Conservation (phyloP, 169 alveolate genomes). For the Plasmodium relictum region DNA sequence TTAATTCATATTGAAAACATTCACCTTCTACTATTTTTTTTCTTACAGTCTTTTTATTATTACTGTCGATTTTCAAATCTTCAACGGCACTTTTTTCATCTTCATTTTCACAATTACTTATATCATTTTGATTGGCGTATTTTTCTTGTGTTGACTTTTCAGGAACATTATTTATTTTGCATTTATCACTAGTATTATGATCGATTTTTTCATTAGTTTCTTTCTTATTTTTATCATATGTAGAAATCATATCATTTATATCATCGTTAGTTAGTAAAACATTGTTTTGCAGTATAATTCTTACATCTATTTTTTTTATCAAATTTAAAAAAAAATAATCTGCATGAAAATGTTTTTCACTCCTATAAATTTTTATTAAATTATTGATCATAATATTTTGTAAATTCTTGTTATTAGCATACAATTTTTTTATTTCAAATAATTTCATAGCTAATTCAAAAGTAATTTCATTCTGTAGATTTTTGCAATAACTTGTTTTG, state of each 20-base stretch:
- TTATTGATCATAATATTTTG: slow-evolving; percentile 73
- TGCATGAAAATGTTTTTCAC: slow-evolving; percentile 54
- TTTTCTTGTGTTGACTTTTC: not conserved
- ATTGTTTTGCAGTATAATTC: slow-evolving; percentile 54
- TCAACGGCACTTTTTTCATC: not conserved
- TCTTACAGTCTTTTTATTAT: not conserved
- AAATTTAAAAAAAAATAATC: slow-evolving; percentile 32
- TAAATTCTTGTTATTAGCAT: slow-evolving; percentile 21
- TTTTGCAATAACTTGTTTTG: slow-evolving; percentile 46
- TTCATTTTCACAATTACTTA: not conserved
- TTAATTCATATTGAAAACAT: slow-evolving; percentile 33
- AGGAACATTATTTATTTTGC: not conserved
- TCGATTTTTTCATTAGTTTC: not conserved
- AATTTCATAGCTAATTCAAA: slow-evolving; percentile 71
- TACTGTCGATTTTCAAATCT: not conserved
- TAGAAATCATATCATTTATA: slow-evolving; percentile 24
- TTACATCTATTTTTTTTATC: slow-evolving; percentile 54
- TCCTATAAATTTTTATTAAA: slow-evolving; percentile 68
- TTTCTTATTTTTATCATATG: slow-evolving; percentile 6
- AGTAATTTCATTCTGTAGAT: slow-evolving; percentile 35
- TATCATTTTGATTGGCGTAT: not conserved
- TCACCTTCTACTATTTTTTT: slow-evolving; percentile 30
- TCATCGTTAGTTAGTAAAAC: slow-evolving; percentile 53
- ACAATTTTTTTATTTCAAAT: slow-evolving; percentile 55
- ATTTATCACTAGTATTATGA: not conserved